A percentile compares a stretch with the other conserved stretches of the same genome.
Conservation (phyloP, 2,329 filamentous ascomycete genomes). For the Pseudocercospora macadamiae region DNA sequence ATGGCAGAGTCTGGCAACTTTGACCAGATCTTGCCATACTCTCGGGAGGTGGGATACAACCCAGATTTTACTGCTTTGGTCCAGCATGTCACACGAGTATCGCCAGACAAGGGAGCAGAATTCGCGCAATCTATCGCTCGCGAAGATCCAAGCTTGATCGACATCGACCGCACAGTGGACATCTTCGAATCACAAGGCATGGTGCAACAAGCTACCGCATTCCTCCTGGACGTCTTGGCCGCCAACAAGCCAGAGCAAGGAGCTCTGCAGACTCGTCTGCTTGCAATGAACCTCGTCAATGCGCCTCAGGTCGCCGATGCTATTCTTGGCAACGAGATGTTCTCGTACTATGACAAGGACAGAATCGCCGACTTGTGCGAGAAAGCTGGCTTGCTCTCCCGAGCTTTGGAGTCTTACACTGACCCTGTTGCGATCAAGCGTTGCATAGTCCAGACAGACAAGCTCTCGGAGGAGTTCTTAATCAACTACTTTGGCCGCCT, state of each 20-base stretch:
- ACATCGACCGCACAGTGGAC: slow-evolving; percentile 92
- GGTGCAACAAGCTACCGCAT: slow-evolving; percentile 97
- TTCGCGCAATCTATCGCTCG: slow-evolving; percentile 93
- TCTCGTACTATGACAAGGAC: slow-evolving; percentile 91
- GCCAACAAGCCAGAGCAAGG: slow-evolving; percentile 94
- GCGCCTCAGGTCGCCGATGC: slow-evolving; percentile 97
- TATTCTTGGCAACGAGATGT: slow-evolving; percentile 97
- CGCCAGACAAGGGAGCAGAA: slow-evolving; percentile 86
- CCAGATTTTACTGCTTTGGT: slow-evolving; percentile 94
- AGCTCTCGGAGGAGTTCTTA: slow-evolving; percentile 88
- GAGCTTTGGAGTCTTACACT: slow-evolving; percentile 90
- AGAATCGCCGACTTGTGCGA: slow-evolving; percentile 91
- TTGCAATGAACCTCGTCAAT: slow-evolving; percentile 98
- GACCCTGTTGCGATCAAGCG: slow-evolving; percentile 89
- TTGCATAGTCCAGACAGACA: slow-evolving; percentile 80
- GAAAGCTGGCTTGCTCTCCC: slow-evolving; percentile 73
- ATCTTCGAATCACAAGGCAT: slow-evolving; percentile 98
- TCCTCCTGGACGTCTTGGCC: slow-evolving; percentile 91
- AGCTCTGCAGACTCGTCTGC: slow-evolving; percentile 85
- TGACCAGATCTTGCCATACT: slow-evolving; percentile 93
- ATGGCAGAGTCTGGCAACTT: slow-evolving; percentile 96
- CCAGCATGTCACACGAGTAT: slow-evolving; percentile 75
- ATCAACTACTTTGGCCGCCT: slow-evolving; percentile 91
- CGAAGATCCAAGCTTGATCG: slow-evolving; percentile 83
- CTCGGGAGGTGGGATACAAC: slow-evolving; percentile 80